Base-by-base conservation (phyloP, 1,284 basidiomycete genomes). In the Naganishia cerealis region DNA sequence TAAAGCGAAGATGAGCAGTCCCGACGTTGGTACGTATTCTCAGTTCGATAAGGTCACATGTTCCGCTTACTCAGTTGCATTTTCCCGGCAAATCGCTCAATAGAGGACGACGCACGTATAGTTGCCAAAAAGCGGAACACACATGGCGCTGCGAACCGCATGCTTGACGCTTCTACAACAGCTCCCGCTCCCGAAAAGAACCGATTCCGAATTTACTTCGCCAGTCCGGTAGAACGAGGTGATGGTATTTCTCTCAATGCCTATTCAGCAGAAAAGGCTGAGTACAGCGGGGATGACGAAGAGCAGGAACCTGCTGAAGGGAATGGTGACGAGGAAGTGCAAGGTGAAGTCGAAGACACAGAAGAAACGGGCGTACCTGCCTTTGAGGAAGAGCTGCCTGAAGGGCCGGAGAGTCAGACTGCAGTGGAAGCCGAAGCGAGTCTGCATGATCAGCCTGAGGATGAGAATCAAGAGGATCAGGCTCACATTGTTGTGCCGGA, bases 271-370 rank as follows among this genome's bases (percentile, higher is more conserved):
- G 71, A 53, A 21, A 69, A 68, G 7, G 56, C 59, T 10, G 65
- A 63, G 55, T 50, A 50, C 24, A 24, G 24, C n/a, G 46, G n/a
- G 21, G 57, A 59, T 71, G 65, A 76, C 72, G 67, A 73, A 69
- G 56, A 70, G 36, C 52, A 46, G 10, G 58, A 69, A 52, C 38
- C 56, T 18, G 89, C 90, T 79, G 87, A 84, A 74, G 88, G 88
- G 80, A 86, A 89, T 76, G 86, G 86, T 72, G 83, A 87, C 75
- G 83, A 83, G 73, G 83, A 86, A 69, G 56, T 75, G 71, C 33
- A 74, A 71, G 69, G 65, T 68, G 57, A 70, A 65, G 18, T 71
- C 55, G 67, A 69, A 50, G 69, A 66, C 65, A 42, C 61, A 9
- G 71, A 73, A 24, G 68, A 69, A 26, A 61, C 69, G 56, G 68